These are phyloP conservation scores for Leccinum fibrillosum DNA, from an alignment of 768 basidiomycete genomes.

Conservation along the genomic window DNA sequence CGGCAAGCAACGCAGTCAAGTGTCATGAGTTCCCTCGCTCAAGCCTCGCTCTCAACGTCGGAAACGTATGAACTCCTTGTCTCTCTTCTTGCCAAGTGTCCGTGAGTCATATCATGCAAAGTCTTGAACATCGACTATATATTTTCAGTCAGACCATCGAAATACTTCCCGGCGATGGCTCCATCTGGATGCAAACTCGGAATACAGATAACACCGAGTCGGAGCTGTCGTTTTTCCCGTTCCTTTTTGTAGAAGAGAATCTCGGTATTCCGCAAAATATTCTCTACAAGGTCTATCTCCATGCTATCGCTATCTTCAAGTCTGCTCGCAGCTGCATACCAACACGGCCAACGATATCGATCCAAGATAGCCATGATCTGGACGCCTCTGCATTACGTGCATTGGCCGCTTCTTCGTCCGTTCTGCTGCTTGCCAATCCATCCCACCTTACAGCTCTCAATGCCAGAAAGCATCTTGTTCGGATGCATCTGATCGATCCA, in stretches of 20 bases:
- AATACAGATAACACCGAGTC: slow-evolving; percentile 10
- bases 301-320: slow-evolving; percentile 38
- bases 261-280: slow-evolving; percentile 64
- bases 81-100: slow-evolving; percentile 21
- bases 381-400: slow-evolving; percentile 9
- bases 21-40: slow-evolving; percentile 1
- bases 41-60: background rate
- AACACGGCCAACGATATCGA: background rate
- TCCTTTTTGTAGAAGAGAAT: slow-evolving; percentile 54
- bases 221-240: slow-evolving; percentile 38
- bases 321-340: slow-evolving; percentile 16
- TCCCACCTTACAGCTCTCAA: slow-evolving; percentile 70
- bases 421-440: slow-evolving; percentile 65
- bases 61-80: slow-evolving; percentile 21
- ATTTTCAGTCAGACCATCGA: slow-evolving; percentile 45
- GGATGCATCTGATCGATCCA: slow-evolving; percentile 33
- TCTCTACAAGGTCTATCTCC: slow-evolving; percentile 50
- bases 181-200: slow-evolving; percentile 38
- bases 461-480: slow-evolving; percentile 51
- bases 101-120: slow-evolving; percentile 20
- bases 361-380: background rate
- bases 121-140: background rate
- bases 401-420: slow-evolving; percentile 36
- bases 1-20: background rate
- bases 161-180: slow-evolving; percentile 55